phyloP scores from a whole-genome alignment of 108 stramenopile genomes.

The Cyclotella kingstonii region DNA sequence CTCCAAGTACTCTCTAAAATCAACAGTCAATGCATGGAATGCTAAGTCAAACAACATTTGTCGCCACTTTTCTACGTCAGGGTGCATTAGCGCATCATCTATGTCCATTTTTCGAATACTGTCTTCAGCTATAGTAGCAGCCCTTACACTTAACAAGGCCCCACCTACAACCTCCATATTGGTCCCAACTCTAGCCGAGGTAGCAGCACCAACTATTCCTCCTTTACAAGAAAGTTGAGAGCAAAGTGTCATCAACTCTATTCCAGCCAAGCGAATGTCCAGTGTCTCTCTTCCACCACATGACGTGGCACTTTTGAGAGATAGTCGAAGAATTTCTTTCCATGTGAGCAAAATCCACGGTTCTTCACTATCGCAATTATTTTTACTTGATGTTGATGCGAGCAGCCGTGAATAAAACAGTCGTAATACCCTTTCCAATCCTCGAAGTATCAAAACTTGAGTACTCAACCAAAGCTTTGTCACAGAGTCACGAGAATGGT shows the following conservation, averaged over 20 bases:
- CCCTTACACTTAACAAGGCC: constrained; percentile 65
- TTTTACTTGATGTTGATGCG: constrained; percentile 19
- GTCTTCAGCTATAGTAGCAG: constrained; percentile 31
- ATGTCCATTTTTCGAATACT: not conserved
- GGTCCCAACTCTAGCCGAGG: constrained; percentile 75
- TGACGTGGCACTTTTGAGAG: constrained; percentile 50
- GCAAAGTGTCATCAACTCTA: constrained; percentile 70
- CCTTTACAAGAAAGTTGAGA: constrained; percentile 63
- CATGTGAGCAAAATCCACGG: constrained; percentile 78
- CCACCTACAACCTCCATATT: constrained; percentile 91
- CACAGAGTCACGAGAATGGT: constrained; percentile 80
- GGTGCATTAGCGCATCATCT: constrained; percentile 9
- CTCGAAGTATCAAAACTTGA: constrained; percentile 74
- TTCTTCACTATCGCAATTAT: constrained; percentile 19
- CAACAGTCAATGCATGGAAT: constrained; percentile 52
- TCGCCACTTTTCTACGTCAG: constrained; percentile 25
- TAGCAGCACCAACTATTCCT: constrained; percentile 69
- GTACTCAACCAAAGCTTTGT: constrained; percentile 86
- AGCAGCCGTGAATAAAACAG: constrained; percentile 66
- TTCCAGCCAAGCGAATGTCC: constrained; percentile 66
- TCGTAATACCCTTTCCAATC: constrained; percentile 75
- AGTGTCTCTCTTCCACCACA: constrained; percentile 72
- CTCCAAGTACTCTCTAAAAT: constrained; percentile 55
- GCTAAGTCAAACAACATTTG: constrained; percentile 61
- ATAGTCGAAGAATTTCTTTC: constrained; percentile 63